Evolutionary conservation across 352 stramenopile genomes (phyloP), one percentile per base, ranked within the genome.

Genomic region (Plasmopara halstedii): DNA sequence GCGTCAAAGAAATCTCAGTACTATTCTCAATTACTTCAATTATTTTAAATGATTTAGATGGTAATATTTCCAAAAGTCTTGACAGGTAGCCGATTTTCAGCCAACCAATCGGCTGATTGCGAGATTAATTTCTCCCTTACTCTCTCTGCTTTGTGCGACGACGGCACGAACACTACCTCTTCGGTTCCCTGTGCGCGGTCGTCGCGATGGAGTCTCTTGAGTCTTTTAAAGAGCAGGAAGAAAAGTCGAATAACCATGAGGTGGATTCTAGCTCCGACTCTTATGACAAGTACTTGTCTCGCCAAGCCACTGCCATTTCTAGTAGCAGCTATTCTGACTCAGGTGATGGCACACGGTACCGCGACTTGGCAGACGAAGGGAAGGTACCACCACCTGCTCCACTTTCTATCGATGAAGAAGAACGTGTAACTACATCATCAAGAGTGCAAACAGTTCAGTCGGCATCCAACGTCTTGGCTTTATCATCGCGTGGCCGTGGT

Each of bases 381-480:
- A 53, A 57, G 34, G 14, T 46, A 0, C 22, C 33, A 3, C 42
- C 46, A 0, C 31, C 57, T 4, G 43, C 55, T 18, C 42, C 56
- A 14, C 37, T 60, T 7, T 56, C 56, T 14, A 50, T 53, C 14
- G 50, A 60, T 11, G 56, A 64, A 23, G 41, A 34, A n/a, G 50
- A 42, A 8, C 27, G 18, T 8, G 38, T 33, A 5, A 39, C 38
- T 6, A 45, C 38, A 18, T 32, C 36, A 5, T 26, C 53, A 19
- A 29, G 38, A 23, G 44, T 50, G 13, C 42, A 46, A 29, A 42
- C 40, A 2, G 47, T 61, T 19, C 54, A 62, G 22, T 62, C 55
- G 2, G 55, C 59, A 17, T 64, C 59, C 15, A 65, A 69, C 21
- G 55, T 69, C n/a, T 35, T 69, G 50, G 50, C 50, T 7, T 31